Evolutionary conservation across 305 asterid genomes (phyloP), one percentile per base, ranked within the genome.

Genomic region (Salvia sclarea): DNA sequence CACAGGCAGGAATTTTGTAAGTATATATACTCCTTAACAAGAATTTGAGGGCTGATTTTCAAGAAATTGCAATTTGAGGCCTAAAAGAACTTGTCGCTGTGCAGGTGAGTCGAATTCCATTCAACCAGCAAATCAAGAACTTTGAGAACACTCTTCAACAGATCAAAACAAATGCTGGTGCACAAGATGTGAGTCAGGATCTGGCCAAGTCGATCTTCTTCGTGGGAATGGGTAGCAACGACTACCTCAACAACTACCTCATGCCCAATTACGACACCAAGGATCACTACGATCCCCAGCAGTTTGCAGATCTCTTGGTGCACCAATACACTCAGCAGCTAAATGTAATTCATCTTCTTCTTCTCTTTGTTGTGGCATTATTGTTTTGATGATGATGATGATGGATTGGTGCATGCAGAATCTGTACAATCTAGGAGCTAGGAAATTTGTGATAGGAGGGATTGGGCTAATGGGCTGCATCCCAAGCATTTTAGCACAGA

Each of bases 221-320:
- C 67, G 88, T 89, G 8, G 95, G 96, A 28, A 83, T 92, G 92
- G 98, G 98, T 18, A 92, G 96, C 80, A 92, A 92, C 54, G 98
- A 92, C 79, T 92, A 92, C 66, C 95, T 92, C 69, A 92, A 92
- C 84, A 92, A 92, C 64, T 92, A 92, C 58, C 90, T 92, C 25
- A 89, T 92, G 95, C 98, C 96, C 0, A 89, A 92, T 70, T 89
- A 87, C 68, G 80, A 79, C 66, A 89, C 98, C n/a, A 85, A 74
- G 40, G 78, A 65, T 75, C 94, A 77, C n/a, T 92, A 87, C 77
- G 83, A 87, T 64, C 57, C 81, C 61, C 94, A 89, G 48, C 96
- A 92, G 54, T 92, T 54, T 72, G 96, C 98, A 0, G 95, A 87
- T 77, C 88, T 87, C 48, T 78, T 92, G 79, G 69, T 54, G 40